Evolutionary conservation across 2,329 filamentous ascomycete genomes (phyloP), one percentile per base, ranked within the genome.

Genomic region (Penicillium sp.): DNA sequence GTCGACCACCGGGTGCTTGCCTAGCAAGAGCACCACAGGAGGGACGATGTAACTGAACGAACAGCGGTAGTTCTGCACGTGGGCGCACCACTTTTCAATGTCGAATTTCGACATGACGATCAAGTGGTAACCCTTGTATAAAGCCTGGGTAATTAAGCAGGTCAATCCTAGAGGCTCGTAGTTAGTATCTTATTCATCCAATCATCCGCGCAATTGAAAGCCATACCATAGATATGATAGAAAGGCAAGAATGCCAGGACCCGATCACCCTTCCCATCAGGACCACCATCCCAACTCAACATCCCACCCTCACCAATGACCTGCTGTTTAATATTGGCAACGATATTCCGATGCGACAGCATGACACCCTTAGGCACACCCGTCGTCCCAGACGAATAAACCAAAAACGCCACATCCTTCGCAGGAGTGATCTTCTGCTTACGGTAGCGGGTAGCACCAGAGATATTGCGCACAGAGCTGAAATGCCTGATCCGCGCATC

Each of bases 331-430:
- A 86, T 71, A 73, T 96, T 96, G 58, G 90, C 79, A 12, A 96
- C 84, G 59, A 96, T 87, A 72, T 97, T 97, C 63, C 78, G 75
- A 75, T 97, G 93, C 8, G 86, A 89, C 33, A 97, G 80, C 84
- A 91, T 89, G 15, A 97, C 93, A 17, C 93, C 93, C 75, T 97
- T 97, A 0, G 93, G 93, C 50, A 92, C 78, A 2, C 93, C 93
- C 0, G 93, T 97, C 0, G 93, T 97, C 8, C 93, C 93, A 8
- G 89, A 93, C 49, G 88, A 91, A 74, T 96, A 97, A 0, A 96
- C 91, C 57, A 97, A 76, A 68, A 94, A 96, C 0, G 91, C 89
- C 27, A 94, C 73, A 70, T 96, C 91, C 57, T 86, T 87, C 49
- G 82, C 81, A 0, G 90, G 85, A 49, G 89, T 80, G 51, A 91